phyloP scores from a whole-genome alignment of 2,329 filamentous ascomycete species.

The Mycogone perniciosa region DNA sequence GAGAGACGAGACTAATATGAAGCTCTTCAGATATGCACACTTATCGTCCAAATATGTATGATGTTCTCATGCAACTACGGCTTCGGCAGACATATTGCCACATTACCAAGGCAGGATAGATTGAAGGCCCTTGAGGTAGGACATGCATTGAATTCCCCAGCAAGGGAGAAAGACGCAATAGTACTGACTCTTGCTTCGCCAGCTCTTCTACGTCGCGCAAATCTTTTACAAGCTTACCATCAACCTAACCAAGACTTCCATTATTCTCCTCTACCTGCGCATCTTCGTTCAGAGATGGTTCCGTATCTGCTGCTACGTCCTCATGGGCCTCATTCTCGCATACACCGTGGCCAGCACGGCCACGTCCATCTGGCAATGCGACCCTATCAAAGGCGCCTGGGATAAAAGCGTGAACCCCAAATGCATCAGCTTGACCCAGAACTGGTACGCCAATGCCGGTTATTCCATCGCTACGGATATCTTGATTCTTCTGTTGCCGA shows the following conservation, averaged over 20 bases:
- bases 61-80: constrained; percentile 36
- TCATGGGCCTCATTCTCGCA: constrained; percentile 36
- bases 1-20: neutral
- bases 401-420: constrained; percentile 34
- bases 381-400: constrained; percentile 41
- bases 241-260: constrained; percentile 47
- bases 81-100: constrained; percentile 35
- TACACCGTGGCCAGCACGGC: constrained; percentile 40
- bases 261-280: constrained; percentile 47
- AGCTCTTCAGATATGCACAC: constrained; percentile 27
- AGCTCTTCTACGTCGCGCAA: constrained; percentile 47
- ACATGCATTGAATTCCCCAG: neutral
- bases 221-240: constrained; percentile 50
- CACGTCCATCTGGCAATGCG: constrained; percentile 45
- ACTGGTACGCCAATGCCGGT: constrained; percentile 45
- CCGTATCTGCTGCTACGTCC: constrained; percentile 33
- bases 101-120: constrained; percentile 28
- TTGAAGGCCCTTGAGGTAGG: constrained; percentile 32
- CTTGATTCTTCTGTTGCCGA: constrained; percentile 39
- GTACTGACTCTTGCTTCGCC: neutral
- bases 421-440: constrained; percentile 40
- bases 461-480: constrained; percentile 42
- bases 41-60: constrained; percentile 33
- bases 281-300: constrained; percentile 46
- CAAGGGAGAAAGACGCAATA: too few relatives aligned